These are phyloP conservation scores for Ceratonia siliqua DNA, from an alignment of 306 rosid species.

Conservation along the genomic window DNA sequence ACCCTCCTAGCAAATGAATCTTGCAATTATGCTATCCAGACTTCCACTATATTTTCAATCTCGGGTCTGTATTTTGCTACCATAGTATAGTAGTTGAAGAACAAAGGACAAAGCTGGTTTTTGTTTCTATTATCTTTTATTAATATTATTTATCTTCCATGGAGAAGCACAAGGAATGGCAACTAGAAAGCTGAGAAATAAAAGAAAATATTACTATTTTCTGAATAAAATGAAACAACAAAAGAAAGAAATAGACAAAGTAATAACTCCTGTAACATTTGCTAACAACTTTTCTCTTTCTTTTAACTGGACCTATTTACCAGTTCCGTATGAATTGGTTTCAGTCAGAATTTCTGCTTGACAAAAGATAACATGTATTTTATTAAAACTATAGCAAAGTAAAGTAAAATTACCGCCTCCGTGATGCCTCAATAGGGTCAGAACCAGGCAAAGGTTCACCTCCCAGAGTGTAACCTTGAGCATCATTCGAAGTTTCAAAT, in stretches of 20 bases:
- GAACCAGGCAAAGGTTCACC: conserved; percentile 79
- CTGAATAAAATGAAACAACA: background rate
- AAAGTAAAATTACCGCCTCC: conserved; percentile 60
- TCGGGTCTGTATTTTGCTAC: background rate
- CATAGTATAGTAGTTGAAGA: background rate
- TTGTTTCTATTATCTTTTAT: background rate
- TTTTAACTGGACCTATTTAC: background rate
- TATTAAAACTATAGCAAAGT: background rate
- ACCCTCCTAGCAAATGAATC: conserved; percentile 10
- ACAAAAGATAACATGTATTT: background rate
- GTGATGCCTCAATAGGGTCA: conserved; percentile 79
- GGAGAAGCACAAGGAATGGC: background rate
- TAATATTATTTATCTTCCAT: background rate
- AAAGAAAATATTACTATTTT: background rate
- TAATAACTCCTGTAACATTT: background rate
- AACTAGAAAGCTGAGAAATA: conserved; percentile 7
- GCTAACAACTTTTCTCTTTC: background rate
- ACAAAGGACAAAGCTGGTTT: background rate
- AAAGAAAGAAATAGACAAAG: background rate
- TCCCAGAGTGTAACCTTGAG: conserved; percentile 49
- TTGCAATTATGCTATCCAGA: background rate
- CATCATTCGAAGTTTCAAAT: conserved; percentile 49
- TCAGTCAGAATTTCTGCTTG: background rate
- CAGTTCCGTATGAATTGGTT: background rate
- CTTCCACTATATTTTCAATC: background rate